Evolutionary conservation across 129 eudicot species (phyloP).

Genomic region (Flaveria bidentis): DNA sequence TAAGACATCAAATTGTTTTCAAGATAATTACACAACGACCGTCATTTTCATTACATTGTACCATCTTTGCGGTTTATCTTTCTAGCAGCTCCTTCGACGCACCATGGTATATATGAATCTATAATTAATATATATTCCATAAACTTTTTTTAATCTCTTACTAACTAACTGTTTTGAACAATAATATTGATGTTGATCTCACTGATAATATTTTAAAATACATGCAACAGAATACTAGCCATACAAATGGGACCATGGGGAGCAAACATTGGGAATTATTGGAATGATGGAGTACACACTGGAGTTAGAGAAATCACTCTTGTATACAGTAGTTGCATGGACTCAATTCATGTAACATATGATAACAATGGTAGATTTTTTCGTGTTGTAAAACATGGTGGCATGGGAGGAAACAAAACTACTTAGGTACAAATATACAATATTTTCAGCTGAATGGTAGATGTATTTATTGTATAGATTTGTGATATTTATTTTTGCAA

Average conservation of each 20-base stretch:
- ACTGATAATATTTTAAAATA: not conserved
- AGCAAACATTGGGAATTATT: conserved; percentile 50
- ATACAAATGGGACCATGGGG: conserved; percentile 64
- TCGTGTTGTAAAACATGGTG: conserved; percentile 58
- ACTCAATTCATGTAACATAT: conserved; percentile 55
- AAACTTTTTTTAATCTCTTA: not conserved
- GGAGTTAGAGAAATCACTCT: conserved; percentile 67
- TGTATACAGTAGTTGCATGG: conserved; percentile 52
- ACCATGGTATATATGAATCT: not conserved
- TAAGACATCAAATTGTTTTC: not conserved
- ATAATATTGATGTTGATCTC: not conserved
- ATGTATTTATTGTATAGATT: not conserved
- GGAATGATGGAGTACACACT: conserved; percentile 56
- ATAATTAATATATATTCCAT: not conserved
- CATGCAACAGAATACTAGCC: conserved; percentile 22
- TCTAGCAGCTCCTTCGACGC: not conserved
- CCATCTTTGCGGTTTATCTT: not conserved
- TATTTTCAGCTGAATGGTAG: not conserved
- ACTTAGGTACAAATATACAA: conserved; percentile 42
- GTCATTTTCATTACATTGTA: not conserved
- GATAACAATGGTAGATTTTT: conserved; percentile 54
- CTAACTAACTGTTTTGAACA: not conserved
- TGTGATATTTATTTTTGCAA: not conserved
- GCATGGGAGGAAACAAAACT: conserved; percentile 54
- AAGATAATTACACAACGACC: not conserved